Conservation (phyloP, 2,329 filamentous ascomycete genomes). For the Verticillium nonalfalfae region DNA sequence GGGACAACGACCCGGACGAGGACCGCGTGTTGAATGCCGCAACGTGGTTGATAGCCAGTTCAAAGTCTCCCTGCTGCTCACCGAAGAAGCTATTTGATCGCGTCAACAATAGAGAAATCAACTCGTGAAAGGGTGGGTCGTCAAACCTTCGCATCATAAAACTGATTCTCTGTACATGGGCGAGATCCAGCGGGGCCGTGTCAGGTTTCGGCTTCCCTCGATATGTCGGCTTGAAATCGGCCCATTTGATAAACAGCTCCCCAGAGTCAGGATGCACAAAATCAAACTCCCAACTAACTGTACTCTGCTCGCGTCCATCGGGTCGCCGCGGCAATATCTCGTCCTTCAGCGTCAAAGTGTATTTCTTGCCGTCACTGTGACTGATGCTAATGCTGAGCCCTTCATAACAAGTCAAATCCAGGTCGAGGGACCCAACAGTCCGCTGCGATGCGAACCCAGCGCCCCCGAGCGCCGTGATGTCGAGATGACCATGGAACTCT, state of each 20-base stretch:
- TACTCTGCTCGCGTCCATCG: slow-evolving; percentile 65
- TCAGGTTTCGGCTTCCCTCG: slow-evolving; percentile 60
- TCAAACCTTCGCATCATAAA: slow-evolving; percentile 77
- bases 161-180: slow-evolving; percentile 58
- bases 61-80: slow-evolving; percentile 63
- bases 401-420: slow-evolving; percentile 58
- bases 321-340: slow-evolving; percentile 48
- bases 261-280: slow-evolving; percentile 36
- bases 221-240: slow-evolving; percentile 64
- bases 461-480: slow-evolving; percentile 69
- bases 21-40: slow-evolving; percentile 6
- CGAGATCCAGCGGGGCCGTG: slow-evolving; percentile 51
- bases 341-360: slow-evolving; percentile 73
- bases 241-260: slow-evolving; percentile 55
- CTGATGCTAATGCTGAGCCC: slow-evolving; percentile 51
- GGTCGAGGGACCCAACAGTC: slow-evolving; percentile 51
- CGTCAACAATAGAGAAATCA: background rate
- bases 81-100: slow-evolving; percentile 62
- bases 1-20: background rate
- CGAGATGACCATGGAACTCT: slow-evolving; percentile 62
- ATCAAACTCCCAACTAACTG: slow-evolving; percentile 68
- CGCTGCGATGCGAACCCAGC: slow-evolving; percentile 79
- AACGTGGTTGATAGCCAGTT: slow-evolving; percentile 35
- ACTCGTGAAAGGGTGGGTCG: background rate
- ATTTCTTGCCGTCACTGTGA: slow-evolving; percentile 56